Percentiles rank a stretch among this genome's conserved stretches.
Conservation (phyloP, 208 protist species). For the Trypanosoma boissoni region DNA sequence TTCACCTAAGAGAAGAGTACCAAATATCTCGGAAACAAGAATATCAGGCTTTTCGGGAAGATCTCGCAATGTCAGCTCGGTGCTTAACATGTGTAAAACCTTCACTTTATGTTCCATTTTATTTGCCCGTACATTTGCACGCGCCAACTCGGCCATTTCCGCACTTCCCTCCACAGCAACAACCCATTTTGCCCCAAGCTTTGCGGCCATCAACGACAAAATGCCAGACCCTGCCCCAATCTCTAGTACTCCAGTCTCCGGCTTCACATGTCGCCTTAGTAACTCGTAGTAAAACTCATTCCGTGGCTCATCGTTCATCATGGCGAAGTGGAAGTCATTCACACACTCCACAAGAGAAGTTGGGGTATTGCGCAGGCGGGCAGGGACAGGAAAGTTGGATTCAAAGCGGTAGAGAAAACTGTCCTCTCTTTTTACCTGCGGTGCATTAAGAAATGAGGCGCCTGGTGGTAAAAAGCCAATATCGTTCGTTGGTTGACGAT, state of each 20-base stretch:
- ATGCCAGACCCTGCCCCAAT: slow-evolving; percentile 90
- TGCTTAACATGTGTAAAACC: slow-evolving; percentile 89
- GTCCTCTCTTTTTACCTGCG: slow-evolving; percentile 1
- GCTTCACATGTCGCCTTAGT: slow-evolving; percentile 69
- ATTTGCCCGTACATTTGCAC: slow-evolving; percentile 75
- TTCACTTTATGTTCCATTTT: slow-evolving; percentile 62
- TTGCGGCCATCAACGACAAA: slow-evolving; percentile 90
- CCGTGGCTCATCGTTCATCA: slow-evolving; percentile 91
- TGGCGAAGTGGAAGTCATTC: slow-evolving; percentile 94
- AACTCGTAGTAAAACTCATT: slow-evolving; percentile 90
- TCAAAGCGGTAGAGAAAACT: slow-evolving; percentile 77
- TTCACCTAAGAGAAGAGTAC: slow-evolving; percentile 91
- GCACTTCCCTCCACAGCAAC: slow-evolving; percentile 88
- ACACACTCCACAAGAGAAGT: slow-evolving; percentile 80
- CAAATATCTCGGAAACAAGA: slow-evolving; percentile 92
- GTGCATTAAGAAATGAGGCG: background rate
- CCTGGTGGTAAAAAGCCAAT: slow-evolving; percentile 33
- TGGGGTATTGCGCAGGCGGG: slow-evolving; percentile 54
- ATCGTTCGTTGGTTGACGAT: background rate
- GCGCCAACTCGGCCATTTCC: slow-evolving; percentile 81
- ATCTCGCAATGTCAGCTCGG: slow-evolving; percentile 59
- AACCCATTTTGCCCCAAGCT: slow-evolving; percentile 87
- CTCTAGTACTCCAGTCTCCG: slow-evolving; percentile 87
- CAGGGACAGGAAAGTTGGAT: slow-evolving; percentile 63
- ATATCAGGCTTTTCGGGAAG: slow-evolving; percentile 73